These are phyloP conservation scores for Trametes cubensis DNA, from an alignment of 768 basidiomycete species.

Conservation along the genomic window DNA sequence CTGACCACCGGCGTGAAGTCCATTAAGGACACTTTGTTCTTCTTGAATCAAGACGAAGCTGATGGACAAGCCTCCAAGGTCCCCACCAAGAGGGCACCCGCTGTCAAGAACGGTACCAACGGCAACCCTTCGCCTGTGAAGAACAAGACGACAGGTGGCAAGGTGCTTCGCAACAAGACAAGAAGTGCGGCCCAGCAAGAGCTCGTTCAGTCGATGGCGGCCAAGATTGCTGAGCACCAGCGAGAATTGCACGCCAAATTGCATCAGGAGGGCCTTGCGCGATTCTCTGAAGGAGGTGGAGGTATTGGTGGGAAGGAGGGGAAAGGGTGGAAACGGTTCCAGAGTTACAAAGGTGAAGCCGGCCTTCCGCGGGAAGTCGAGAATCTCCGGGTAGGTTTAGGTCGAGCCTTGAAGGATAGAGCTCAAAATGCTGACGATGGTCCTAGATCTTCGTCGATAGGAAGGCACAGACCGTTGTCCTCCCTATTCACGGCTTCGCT, in stretches of 20 bases:
- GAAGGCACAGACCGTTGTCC: constrained; percentile 83
- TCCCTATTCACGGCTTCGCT: constrained; percentile 93
- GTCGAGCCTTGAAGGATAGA: not conserved
- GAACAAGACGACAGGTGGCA: constrained; percentile 76
- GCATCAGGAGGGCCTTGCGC: constrained; percentile 79
- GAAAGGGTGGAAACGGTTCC: constrained; percentile 94
- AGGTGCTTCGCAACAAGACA: constrained; percentile 89
- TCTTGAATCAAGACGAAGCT: constrained; percentile 62
- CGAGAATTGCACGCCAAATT: constrained; percentile 73
- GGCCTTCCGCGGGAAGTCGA: constrained; percentile 87
- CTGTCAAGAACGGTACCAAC: constrained; percentile 56
- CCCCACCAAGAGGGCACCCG: constrained; percentile 50
- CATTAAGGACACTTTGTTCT: constrained; percentile 87
- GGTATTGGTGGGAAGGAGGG: constrained; percentile 79
- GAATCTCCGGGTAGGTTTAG: constrained; percentile 64
- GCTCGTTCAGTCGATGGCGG: constrained; percentile 71
- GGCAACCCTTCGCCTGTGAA: constrained; percentile 65
- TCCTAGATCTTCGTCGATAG: constrained; percentile 87
- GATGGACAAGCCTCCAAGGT: constrained; percentile 61
- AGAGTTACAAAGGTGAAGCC: constrained; percentile 94
- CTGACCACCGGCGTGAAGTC: constrained; percentile 86
- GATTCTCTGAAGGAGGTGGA: constrained; percentile 81
- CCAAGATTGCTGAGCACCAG: constrained; percentile 88
- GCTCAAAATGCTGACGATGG: constrained; percentile 3
- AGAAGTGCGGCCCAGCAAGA: constrained; percentile 87